These are phyloP conservation scores for Sistotremastrum suecicum DNA, from an alignment of 768 basidiomycete genomes.

Conservation along the genomic window DNA sequence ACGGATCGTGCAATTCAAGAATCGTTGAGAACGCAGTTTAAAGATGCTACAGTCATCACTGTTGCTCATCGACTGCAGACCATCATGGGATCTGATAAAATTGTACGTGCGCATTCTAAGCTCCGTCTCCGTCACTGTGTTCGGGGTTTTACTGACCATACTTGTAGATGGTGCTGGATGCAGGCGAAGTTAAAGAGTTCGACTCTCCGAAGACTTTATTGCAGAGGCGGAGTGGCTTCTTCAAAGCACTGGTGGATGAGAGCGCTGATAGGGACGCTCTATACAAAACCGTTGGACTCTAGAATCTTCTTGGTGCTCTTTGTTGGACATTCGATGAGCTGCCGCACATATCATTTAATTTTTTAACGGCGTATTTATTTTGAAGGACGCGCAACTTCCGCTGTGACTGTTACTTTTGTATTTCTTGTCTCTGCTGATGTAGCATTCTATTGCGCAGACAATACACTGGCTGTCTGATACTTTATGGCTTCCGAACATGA, in stretches of 20 bases:
- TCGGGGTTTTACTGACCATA: neutral
- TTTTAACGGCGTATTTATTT: no score
- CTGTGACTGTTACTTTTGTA: no score
- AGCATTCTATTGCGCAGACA: no score
- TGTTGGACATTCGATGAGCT: no score
- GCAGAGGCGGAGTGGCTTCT: constrained; percentile 11
- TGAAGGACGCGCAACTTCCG: no score
- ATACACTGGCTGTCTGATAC: no score
- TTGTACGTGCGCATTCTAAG: constrained; percentile 8
- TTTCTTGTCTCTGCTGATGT: no score
- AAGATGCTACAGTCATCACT: constrained; percentile 24
- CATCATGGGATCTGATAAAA: constrained; percentile 9
- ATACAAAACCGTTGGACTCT: constrained; percentile 16
- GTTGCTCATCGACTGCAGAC: constrained; percentile 24
- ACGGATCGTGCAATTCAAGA: constrained; percentile 31
- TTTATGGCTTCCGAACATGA: no score
- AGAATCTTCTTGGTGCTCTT: no score
- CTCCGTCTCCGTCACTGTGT: constrained; percentile 10
- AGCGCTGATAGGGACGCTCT: constrained; percentile 18
- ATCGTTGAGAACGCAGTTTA: constrained; percentile 24
- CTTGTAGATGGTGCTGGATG: constrained; percentile 35
- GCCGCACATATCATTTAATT: no score
- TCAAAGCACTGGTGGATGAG: constrained; percentile 12
- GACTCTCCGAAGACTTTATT: constrained; percentile 30
- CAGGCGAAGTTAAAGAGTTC: constrained; percentile 42